Percentiles rank a stretch among this genome's conserved stretches.
phyloP scores from a whole-genome alignment of 352 stramenopile genomes.

The Globisporangium polare region DNA sequence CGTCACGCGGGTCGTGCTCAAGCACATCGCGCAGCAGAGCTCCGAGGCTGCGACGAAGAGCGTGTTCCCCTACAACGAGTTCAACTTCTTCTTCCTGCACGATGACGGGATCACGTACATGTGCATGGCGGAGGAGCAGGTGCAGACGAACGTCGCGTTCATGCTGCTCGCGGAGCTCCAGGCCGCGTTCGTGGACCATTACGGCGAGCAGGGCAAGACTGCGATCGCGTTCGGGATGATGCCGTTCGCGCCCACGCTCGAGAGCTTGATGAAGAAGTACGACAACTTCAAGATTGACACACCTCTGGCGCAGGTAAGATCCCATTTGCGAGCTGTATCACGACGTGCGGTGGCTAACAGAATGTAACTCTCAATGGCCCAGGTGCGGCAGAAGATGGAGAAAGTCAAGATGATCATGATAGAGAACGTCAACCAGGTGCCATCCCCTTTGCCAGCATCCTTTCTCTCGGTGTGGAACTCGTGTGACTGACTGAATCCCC shows the following conservation, averaged over 20 bases:
- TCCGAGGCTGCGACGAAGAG: conserved; percentile 29
- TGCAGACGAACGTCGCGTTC: conserved; percentile 72
- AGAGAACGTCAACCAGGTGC: conserved; percentile 95
- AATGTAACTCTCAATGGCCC: background rate
- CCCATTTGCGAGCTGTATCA: background rate
- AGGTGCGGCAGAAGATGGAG: conserved; percentile 95
- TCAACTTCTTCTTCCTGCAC: conserved; percentile 80
- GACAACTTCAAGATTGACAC: conserved; percentile 82
- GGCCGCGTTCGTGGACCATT: conserved; percentile 56
- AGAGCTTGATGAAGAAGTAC: conserved; percentile 79
- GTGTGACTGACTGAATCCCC: background rate
- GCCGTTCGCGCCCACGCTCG: conserved; percentile 54
- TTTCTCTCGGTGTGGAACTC: background rate
- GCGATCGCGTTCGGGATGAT: conserved; percentile 69
- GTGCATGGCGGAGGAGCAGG: conserved; percentile 80
- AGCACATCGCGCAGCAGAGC: conserved; percentile 60
- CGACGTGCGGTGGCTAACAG: background rate
- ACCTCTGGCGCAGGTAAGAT: conserved; percentile 50
- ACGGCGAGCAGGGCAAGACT: conserved; percentile 59
- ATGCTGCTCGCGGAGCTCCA: conserved; percentile 69
- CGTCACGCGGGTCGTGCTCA: conserved; percentile 69
- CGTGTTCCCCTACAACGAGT: conserved; percentile 75
- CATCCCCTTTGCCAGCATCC: background rate
- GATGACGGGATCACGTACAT: conserved; percentile 75
- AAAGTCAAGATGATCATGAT: conserved; percentile 98